Evolutionary conservation across 495 filamentous ascomycete species (phyloP), one percentile per base, ranked within the genome.

Genomic region (Podospora pseudocomata): DNA sequence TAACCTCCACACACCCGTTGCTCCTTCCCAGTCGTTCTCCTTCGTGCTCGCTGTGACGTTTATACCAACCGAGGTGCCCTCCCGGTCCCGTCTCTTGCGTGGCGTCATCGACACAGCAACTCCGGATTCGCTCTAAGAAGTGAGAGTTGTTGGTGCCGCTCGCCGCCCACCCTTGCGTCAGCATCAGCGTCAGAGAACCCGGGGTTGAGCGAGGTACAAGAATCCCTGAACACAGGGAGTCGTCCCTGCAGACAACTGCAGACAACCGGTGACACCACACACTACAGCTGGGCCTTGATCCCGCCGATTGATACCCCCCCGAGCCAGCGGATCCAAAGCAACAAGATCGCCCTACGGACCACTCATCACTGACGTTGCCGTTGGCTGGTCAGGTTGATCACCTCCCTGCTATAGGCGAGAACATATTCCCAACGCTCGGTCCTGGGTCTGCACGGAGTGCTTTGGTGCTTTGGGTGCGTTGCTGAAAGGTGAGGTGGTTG

Each of bases 101-200:
- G 27, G 39, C 53, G 34, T 62, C 18, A 59, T 61, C n/a, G n/a
- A 53, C 68, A n/a, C 28, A 44, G 68, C 60, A 44, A 62, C 67
- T 67, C 66, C 66, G 69, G 71, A 73, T 73, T 71, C 69, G 71
- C 71, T 67, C 69, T 57, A 62, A 39, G 30, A 13, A 49, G 39
- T 49, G 39, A 5, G 39, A 13, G 39, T 49, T 49, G 39, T 49
- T 49, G 39, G 39, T 49, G 39, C 39, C 39, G n/a, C n/a, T n/a
- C 39, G 39, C 39, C 39, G 39, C 13, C 39, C 39, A 16, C 55
- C 23, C 55, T 58, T 58, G 55, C 55, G 55, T 58, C 55, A 58
- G 55, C 55, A 58, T 1, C 55, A 58, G 55, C 55, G 55, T 26
- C 55, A 58, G 55, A 58, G 55, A 15, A 15, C 18, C 55, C 55